A percentile compares a stretch with the other conserved stretches of the same genome.
Evolutionary conservation across 768 basidiomycete species (phyloP).

Genomic region (Cystobasidium tubakii): DNA sequence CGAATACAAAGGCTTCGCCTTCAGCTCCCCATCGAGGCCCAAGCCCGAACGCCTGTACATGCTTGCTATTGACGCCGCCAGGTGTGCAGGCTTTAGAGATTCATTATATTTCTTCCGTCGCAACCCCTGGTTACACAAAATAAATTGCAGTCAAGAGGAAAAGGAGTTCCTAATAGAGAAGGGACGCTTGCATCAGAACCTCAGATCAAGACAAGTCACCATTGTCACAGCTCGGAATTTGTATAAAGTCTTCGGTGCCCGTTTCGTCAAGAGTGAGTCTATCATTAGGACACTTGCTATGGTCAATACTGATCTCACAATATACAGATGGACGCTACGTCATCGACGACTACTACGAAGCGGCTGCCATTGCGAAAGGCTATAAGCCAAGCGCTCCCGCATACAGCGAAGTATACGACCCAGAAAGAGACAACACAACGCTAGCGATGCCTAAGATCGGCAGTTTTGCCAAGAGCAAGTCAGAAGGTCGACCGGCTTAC

Average conservation of each 20-base stretch:
- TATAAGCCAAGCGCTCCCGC: conserved; percentile 75
- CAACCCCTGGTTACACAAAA: conserved; percentile 81
- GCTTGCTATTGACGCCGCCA: conserved; percentile 94
- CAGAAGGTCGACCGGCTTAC: conserved; percentile 4
- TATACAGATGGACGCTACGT: conserved; percentile 82
- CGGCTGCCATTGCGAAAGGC: conserved; percentile 69
- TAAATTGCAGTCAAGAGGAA: conserved; percentile 79
- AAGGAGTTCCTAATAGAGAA: conserved; percentile 85
- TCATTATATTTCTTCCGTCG: conserved; percentile 97
- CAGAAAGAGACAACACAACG: conserved; percentile 46
- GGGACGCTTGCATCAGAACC: conserved; percentile 79
- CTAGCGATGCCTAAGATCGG: conserved; percentile 29
- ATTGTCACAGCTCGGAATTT: conserved; percentile 86
- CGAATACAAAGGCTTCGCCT: conserved; percentile 80
- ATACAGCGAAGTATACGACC: conserved; percentile 68
- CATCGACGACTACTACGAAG: conserved; percentile 92
- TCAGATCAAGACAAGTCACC: conserved; percentile 85
- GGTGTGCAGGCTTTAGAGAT: conserved; percentile 90
- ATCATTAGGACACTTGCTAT: neutral
- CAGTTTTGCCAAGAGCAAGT: conserved; percentile 6
- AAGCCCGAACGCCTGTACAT: conserved; percentile 81
- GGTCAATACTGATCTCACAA: neutral
- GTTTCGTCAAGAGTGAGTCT: conserved; percentile 71
- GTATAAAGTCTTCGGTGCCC: conserved; percentile 88
- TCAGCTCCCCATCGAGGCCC: conserved; percentile 68